phyloP scores from a whole-genome alignment of 202 grass and related monocot genomes.

The Eragrostis tef region DNA sequence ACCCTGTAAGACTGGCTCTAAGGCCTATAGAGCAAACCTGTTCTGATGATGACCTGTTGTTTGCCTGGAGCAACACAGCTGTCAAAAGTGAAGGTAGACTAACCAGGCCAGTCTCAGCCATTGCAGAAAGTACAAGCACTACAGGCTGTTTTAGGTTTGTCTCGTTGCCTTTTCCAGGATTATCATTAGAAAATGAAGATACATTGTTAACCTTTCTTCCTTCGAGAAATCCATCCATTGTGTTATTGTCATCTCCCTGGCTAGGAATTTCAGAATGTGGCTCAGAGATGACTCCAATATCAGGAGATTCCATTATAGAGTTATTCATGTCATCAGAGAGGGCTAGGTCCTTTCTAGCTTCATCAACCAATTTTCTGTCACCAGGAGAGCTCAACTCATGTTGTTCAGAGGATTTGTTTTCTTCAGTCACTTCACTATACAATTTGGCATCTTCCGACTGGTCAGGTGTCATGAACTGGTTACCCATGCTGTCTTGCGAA shows the following conservation, averaged over 20 bases:
- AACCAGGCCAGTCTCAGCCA: slow-evolving; percentile 93
- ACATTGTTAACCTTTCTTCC: slow-evolving; percentile 52
- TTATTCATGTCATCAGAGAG: slow-evolving; percentile 42
- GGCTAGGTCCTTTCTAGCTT: slow-evolving; percentile 50
- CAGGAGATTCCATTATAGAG: slow-evolving; percentile 45
- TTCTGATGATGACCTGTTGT: slow-evolving; percentile 86
- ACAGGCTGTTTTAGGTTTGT: slow-evolving; percentile 74
- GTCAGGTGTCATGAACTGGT: slow-evolving; percentile 49
- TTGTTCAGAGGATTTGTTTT: slow-evolving; percentile 48
- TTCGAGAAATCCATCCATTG: slow-evolving; percentile 50
- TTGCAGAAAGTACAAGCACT: slow-evolving; percentile 83
- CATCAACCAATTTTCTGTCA: slow-evolving; percentile 33
- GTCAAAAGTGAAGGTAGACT: slow-evolving; percentile 93
- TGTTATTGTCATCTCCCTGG: slow-evolving; percentile 59
- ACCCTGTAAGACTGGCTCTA: slow-evolving; percentile 10
- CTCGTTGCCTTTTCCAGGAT: slow-evolving; percentile 55
- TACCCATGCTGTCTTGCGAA: slow-evolving; percentile 54
- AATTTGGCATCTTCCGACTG: slow-evolving; percentile 55
- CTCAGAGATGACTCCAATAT: slow-evolving; percentile 37
- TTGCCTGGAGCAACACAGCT: slow-evolving; percentile 95
- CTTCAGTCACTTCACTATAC: slow-evolving; percentile 46
- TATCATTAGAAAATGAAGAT: slow-evolving; percentile 35
- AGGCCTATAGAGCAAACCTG: slow-evolving; percentile 69
- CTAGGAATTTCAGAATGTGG: slow-evolving; percentile 36
- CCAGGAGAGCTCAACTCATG: slow-evolving; percentile 34